Base-by-base conservation (phyloP, 441 rosid species). In the Hura crepitans region DNA sequence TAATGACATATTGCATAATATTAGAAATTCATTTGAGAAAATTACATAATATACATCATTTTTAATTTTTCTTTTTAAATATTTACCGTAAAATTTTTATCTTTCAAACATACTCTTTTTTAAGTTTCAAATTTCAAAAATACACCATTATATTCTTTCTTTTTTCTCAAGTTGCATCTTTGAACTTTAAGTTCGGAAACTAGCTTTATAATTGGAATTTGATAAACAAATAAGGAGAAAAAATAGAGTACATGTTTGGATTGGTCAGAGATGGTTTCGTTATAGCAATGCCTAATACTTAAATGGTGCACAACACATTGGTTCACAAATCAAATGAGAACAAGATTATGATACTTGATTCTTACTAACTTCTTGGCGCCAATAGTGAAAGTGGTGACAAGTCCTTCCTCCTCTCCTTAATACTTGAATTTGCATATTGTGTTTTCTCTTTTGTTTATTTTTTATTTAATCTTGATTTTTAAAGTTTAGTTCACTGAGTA, bases 301-400 rank as follows among this genome's bases (percentile, higher is more conserved):
- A 95, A 70, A 96, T 97, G 13, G 95, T 88, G 23, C 83, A 86
- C 81, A 93, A 97, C 78, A 93, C 91, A 50, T 83, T 93, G 33
- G 89, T 91, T n/a, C 98, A 93, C 84, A 93, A 93, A 66, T 84
- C 93, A 30, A 87, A 93, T 75, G 98, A 93, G 75, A 97, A 91
- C 85, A 93, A 91, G 79, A 89, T 93, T 86, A 93, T 91, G 97
- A 43, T 82, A 35, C 98, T 93, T 27, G 98, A 93, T 71, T 89
- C 96, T 35, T 95, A 93, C 85, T 91, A 91, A 83, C 96, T 93
- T 72, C 68, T 88, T 66, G 97, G 97, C 72, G 97, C 98, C 31
- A 91, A 97, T 70, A 97, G 98, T 43, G 98, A 91, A 81, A 78
- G 97, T 12, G 98, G 98, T n/a, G 98, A 93, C 79, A 82, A 97